Evolutionary conservation across 2,329 filamentous ascomycete genomes (phyloP), one percentile per base, ranked within the genome.

Genomic region (Alternaria incomplexa): DNA sequence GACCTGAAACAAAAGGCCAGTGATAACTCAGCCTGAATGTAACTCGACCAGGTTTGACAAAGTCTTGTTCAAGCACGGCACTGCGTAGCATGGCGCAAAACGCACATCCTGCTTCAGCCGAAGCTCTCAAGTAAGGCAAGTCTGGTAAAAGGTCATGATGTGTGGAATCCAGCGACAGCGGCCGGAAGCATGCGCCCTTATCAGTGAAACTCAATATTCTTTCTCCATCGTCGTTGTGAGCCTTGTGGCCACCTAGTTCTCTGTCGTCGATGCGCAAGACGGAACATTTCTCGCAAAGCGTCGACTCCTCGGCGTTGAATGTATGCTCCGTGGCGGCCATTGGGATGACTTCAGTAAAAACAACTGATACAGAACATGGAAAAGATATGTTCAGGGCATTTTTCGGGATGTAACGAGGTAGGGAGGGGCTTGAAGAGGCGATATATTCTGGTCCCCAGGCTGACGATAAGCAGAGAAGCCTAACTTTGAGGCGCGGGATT

Each of bases 11-110:
- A n/a, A n/a, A n/a, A n/a, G n/a, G n/a, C n/a, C n/a, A 40, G 32
- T 1, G 0, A n/a, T 40, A 40, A 0, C 7, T 9, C 1, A 40
- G 32, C 0, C 1, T 5, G 1, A 40, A n/a, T 6, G 8, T 40
- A 0, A 40, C 32, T 10, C 3, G 15, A 40, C 4, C 4, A 40
- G 2, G 15, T n/a, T 36, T 1, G 7, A 0, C 4, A 1, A 5
- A 1, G 4, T 9, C 1, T 0, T 4, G 0, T 4, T 8, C 32
- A 17, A 40, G 32, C 3, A 2, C 32, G 15, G 15, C 5, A 3
- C n/a, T 40, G n/a, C 36, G 36, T 17, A 40, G 5, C 4, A 40
- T 40, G n/a, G n/a, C n/a, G 36, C 36, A 40, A 5, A 40, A 40
- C n/a, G 36, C 36, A 40, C 36, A 40, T 11, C 36, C 36, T 17